Conservation (phyloP, 352 stramenopile genomes). For the Phytophthora foliorum region DNA sequence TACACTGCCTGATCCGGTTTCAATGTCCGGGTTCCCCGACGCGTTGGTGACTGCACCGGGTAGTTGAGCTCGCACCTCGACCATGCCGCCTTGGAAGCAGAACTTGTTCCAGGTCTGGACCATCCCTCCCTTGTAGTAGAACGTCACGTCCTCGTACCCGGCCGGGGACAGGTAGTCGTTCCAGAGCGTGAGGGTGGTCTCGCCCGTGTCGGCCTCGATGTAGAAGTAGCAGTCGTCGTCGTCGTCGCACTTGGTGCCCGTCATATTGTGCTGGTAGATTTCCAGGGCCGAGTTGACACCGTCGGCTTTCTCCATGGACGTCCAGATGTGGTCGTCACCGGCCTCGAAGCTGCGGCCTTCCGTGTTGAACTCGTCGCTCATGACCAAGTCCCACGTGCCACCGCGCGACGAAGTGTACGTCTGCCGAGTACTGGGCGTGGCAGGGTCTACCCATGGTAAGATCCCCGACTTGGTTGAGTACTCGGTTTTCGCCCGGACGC, state of each 20-base stretch:
- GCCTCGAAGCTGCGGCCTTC: conserved; percentile 88
- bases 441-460: conserved; percentile 67
- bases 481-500: conserved; percentile 24
- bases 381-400: conserved; percentile 66
- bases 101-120: conserved; percentile 95
- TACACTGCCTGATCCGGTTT: conserved; percentile 35
- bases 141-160: conserved; percentile 54
- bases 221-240: conserved; percentile 70
- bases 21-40: conserved; percentile 58
- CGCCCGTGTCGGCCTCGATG: conserved; percentile 59
- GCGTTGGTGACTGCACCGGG: conserved; percentile 75
- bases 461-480: conserved; percentile 70
- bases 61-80: conserved; percentile 91
- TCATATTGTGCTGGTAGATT: conserved; percentile 82
- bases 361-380: conserved; percentile 84
- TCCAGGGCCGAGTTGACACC: conserved; percentile 79
- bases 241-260: conserved; percentile 60
- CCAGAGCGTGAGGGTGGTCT: conserved; percentile 56
- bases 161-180: conserved; percentile 73
- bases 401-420: conserved; percentile 68
- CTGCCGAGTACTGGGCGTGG: conserved; percentile 50
- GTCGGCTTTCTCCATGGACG: conserved; percentile 78
- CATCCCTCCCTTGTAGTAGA: conserved; percentile 79
- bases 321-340: conserved; percentile 96
- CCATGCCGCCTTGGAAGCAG: conserved; percentile 91